phyloP scores from a whole-genome alignment of 305 asterid genomes.

The Coffea humblotiana region DNA sequence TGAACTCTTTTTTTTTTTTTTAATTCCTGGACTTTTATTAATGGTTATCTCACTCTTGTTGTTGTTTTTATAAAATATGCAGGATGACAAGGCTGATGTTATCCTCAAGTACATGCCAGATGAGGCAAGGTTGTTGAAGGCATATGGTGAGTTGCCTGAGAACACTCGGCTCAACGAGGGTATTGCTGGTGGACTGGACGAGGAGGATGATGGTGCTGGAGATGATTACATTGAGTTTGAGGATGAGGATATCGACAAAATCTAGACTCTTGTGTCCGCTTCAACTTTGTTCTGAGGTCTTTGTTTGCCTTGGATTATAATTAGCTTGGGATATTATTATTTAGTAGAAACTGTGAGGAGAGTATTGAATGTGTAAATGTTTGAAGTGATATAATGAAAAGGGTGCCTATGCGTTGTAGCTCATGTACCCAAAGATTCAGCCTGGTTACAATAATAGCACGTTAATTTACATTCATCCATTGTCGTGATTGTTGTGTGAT shows the following conservation, averaged over 20 bases:
- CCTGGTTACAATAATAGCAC: slow-evolving; percentile 18
- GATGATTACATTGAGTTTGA: slow-evolving; percentile 70
- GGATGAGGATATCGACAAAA: slow-evolving; percentile 74
- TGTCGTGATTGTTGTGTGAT: background rate
- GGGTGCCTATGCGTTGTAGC: slow-evolving; percentile 4
- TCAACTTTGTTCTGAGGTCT: background rate
- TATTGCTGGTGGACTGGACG: slow-evolving; percentile 52
- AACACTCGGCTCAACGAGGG: slow-evolving; percentile 77
- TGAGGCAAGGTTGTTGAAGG: slow-evolving; percentile 89
- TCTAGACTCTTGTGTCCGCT: slow-evolving; percentile 25
- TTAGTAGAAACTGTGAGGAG: slow-evolving; percentile 5
- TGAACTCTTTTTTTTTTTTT: background rate
- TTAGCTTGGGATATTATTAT: slow-evolving; percentile 1
- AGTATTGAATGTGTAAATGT: slow-evolving; percentile 27
- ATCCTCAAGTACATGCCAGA: slow-evolving; percentile 90
- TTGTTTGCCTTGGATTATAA: slow-evolving; percentile 6
- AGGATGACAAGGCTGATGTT: slow-evolving; percentile 96
- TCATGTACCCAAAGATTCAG: slow-evolving; percentile 14
- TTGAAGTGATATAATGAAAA: slow-evolving; percentile 10
- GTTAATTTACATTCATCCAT: background rate
- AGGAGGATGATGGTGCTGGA: slow-evolving; percentile 58
- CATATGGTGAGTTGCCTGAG: slow-evolving; percentile 80
- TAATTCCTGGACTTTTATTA: too few relatives aligned
- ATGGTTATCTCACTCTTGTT: background rate
- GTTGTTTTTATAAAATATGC: background rate